A percentile compares a stretch with the other conserved stretches of the same genome.
These are phyloP conservation scores for Oligophagozyma castellii DNA, from an alignment of 1,139 yeast species.

Conservation along the genomic window DNA sequence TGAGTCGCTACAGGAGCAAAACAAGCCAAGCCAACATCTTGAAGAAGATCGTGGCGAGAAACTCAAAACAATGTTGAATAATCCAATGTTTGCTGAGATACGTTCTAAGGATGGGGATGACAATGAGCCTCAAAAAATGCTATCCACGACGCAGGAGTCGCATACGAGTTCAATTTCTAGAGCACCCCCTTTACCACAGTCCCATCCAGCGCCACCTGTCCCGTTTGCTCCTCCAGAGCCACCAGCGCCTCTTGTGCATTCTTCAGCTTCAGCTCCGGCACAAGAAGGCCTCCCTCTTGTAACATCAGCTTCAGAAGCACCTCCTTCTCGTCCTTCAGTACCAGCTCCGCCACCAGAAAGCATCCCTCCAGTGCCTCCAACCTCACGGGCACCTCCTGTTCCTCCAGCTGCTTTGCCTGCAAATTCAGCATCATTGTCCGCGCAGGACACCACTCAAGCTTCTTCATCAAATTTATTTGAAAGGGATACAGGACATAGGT, in stretches of 20 bases:
- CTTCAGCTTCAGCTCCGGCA: constrained; percentile 5
- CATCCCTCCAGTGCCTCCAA: constrained; percentile 7
- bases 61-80: no score
- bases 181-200: constrained; percentile 13
- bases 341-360: constrained; percentile 4
- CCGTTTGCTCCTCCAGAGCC: constrained; percentile 3
- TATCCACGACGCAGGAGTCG: no score
- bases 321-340: no score
- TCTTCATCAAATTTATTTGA: no score
- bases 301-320: constrained; percentile 3
- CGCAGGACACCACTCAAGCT: constrained; percentile 5
- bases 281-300: constrained; percentile 3
- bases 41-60: no score
- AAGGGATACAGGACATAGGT: no score
- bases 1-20: no score
- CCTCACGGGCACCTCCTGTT: constrained; percentile 8
- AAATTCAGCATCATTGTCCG: constrained; percentile 1
- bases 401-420: constrained; percentile 1
- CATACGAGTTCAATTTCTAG: constrained; percentile 13
- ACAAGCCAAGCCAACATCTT: no score
- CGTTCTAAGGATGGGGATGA: no score
- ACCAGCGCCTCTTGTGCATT: constrained; percentile 11
- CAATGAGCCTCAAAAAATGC: no score
- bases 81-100: no score
- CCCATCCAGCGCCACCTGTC: constrained; percentile 3